A percentile compares a stretch with the other conserved stretches of the same genome.
phyloP scores from a whole-genome alignment of 2,329 filamentous ascomycete species.

The Pezizomycotina sp. region DNA sequence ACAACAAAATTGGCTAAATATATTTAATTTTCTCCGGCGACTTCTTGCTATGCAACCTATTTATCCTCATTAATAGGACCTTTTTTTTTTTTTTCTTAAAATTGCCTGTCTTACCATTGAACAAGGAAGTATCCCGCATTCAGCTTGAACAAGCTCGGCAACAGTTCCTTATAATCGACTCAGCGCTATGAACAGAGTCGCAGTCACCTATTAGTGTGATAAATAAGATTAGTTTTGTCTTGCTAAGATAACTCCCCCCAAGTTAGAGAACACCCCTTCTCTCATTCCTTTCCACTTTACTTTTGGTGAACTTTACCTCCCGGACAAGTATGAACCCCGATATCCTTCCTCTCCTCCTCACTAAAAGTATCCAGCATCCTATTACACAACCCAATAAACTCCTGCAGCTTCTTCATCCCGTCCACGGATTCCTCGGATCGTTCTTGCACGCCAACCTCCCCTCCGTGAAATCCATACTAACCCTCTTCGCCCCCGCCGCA shows the following conservation, averaged over 20 bases:
- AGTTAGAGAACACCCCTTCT: too few species aligned
- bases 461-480: constrained; percentile 28
- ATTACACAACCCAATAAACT: constrained; percentile 27
- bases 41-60: too few species aligned
- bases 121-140: constrained; percentile 29
- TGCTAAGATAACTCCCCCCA: too few species aligned
- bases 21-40: too few species aligned
- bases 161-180: constrained; percentile 27
- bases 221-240: too few species aligned
- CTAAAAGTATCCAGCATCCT: constrained; percentile 25
- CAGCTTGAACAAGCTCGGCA: constrained; percentile 27
- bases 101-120: too few species aligned
- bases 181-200: constrained; percentile 27
- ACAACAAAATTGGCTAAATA: too few species aligned
- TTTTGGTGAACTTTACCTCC: too few species aligned
- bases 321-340: constrained; percentile 28
- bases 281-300: too few species aligned
- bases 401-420: constrained; percentile 26
- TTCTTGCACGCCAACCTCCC: constrained; percentile 27
- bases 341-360: constrained; percentile 25
- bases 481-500: constrained; percentile 26
- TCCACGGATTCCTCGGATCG: constrained; percentile 27
- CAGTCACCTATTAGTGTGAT: too few species aligned
- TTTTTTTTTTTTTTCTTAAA: too few species aligned
- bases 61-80: too few species aligned